These are phyloP conservation scores for Eutypa lata DNA, from an alignment of 2,329 filamentous ascomycete species.

Conservation along the genomic window DNA sequence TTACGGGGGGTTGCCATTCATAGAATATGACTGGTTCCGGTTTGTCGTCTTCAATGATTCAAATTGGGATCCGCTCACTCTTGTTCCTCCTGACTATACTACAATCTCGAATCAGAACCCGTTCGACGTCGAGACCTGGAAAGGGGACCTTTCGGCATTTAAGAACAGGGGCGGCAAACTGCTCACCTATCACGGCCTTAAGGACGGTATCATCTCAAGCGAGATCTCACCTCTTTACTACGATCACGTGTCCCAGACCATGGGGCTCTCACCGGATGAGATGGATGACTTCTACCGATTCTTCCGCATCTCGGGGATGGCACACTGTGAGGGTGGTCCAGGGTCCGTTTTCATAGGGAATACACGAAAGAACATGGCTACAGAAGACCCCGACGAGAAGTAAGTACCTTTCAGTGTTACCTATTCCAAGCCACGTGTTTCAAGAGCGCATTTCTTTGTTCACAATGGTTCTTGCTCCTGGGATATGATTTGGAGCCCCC, in stretches of 20 bases:
- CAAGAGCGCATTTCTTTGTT: too few relatives aligned
- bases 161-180: constrained; percentile 34
- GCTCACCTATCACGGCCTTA: constrained; percentile 40
- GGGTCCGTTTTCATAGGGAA: constrained; percentile 37
- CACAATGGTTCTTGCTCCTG: too few relatives aligned
- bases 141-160: constrained; percentile 35
- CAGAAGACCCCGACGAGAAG: constrained; percentile 37
- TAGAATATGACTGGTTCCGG: constrained; percentile 44
- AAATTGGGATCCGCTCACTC: constrained; percentile 35
- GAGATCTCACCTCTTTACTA: constrained; percentile 45
- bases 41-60: constrained; percentile 46
- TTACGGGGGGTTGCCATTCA: constrained; percentile 38
- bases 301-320: constrained; percentile 45
- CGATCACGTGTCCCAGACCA: constrained; percentile 38
- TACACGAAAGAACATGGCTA: constrained; percentile 8
- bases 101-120: constrained; percentile 14
- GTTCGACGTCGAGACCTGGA: constrained; percentile 18
- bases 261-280: constrained; percentile 28
- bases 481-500: too few relatives aligned
- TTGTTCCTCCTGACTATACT: constrained; percentile 34
- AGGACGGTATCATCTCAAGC: constrained; percentile 42
- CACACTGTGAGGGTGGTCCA: constrained; percentile 42
- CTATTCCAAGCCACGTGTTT: too few relatives aligned
- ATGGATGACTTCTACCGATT: constrained; percentile 42
- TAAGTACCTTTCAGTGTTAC: too few relatives aligned